phyloP scores from a whole-genome alignment of 345 rosid genomes.

The Kandelia obovata region DNA sequence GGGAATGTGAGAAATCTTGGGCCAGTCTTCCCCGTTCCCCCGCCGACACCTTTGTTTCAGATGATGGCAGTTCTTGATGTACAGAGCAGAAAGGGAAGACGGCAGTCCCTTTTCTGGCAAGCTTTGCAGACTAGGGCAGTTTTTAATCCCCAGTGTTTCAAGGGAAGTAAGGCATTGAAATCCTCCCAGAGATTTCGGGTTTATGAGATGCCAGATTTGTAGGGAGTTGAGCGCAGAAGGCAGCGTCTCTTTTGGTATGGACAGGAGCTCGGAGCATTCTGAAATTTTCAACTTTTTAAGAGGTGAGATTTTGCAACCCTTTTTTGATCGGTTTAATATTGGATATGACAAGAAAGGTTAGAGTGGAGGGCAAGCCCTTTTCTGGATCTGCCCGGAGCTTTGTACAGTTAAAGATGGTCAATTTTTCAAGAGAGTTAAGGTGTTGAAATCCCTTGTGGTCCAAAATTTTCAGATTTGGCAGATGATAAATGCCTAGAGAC shows the following conservation, averaged over 20 bases:
- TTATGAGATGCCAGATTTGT: neutral
- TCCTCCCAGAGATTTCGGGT: neutral
- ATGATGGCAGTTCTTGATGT: neutral
- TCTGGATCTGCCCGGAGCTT: slow-evolving; percentile 9
- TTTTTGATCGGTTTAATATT: neutral
- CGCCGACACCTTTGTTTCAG: neutral
- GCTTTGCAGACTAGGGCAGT: neutral
- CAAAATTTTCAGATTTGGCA: slow-evolving; percentile 1
- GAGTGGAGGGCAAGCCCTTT: slow-evolving; percentile 1
- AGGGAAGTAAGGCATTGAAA: neutral
- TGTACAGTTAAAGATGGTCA: slow-evolving; percentile 3
- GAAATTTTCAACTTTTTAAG: neutral
- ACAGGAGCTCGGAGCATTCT: neutral
- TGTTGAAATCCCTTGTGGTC: slow-evolving; percentile 4
- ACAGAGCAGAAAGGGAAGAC: neutral
- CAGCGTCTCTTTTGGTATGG: neutral
- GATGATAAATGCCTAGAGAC: neutral
- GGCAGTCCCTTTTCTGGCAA: neutral
- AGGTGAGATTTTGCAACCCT: neutral
- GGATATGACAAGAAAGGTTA: neutral
- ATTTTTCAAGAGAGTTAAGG: neutral
- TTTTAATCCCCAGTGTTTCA: neutral
- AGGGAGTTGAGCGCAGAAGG: neutral
- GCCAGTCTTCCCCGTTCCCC: neutral
- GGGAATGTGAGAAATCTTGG: slow-evolving; percentile 3